These are phyloP conservation scores for Beauveria medogensis DNA, from an alignment of 2,329 filamentous ascomycete species.

Conservation along the genomic window DNA sequence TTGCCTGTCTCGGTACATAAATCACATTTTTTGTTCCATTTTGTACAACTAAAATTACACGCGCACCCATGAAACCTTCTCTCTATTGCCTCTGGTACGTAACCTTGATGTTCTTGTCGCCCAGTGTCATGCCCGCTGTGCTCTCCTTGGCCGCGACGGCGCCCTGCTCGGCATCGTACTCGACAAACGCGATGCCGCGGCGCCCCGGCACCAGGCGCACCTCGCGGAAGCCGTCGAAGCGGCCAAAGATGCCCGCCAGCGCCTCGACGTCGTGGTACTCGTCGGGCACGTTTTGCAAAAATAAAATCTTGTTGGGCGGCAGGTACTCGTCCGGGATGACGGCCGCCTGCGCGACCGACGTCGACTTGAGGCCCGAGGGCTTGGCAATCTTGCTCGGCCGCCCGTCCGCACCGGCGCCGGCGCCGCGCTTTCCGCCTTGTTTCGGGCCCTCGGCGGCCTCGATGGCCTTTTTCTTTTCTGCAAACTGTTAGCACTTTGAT, in stretches of 20 bases:
- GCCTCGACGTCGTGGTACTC: constrained; percentile 68
- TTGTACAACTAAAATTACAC: constrained; percentile 6
- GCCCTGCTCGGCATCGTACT: constrained; percentile 84
- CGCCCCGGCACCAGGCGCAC: constrained; percentile 81
- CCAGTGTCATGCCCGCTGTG: constrained; percentile 74
- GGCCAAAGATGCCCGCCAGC: constrained; percentile 72
- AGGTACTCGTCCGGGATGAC: constrained; percentile 96
- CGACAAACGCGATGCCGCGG: constrained; percentile 87
- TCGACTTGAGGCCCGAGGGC: constrained; percentile 62
- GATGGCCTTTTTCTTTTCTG: constrained; percentile 70
- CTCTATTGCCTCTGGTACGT: constrained; percentile 84
- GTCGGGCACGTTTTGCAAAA: constrained; percentile 85
- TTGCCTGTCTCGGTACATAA: too few species aligned
- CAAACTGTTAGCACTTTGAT: neutral
- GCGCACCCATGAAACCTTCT: too few species aligned
- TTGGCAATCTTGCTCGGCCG: constrained; percentile 61
- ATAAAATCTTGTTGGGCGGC: constrained; percentile 93
- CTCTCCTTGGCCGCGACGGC: constrained; percentile 93
- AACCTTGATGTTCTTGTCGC: constrained; percentile 77
- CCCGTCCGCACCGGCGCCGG: constrained; percentile 35
- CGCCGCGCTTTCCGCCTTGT: constrained; percentile 54
- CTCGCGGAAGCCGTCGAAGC: constrained; percentile 91
- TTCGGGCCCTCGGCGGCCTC: constrained; percentile 74
- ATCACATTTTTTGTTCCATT: neutral
- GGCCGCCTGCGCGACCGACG: constrained; percentile 55